These are phyloP conservation scores for Claviceps sp. DNA, from an alignment of 2,329 filamentous ascomycete species.

Conservation along the genomic window DNA sequence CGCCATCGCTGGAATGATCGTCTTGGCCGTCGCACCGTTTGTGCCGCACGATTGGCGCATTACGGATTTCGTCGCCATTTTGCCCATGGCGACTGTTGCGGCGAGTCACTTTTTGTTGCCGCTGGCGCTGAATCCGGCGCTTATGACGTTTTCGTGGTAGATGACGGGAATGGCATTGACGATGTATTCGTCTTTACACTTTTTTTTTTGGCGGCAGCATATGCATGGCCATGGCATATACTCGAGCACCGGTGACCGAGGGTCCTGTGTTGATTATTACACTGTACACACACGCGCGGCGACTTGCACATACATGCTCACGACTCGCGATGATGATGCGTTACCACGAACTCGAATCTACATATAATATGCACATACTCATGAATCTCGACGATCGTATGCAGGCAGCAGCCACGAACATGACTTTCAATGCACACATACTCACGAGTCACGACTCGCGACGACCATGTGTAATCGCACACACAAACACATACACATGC, in stretches of 20 bases:
- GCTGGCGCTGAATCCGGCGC: constrained; percentile 60
- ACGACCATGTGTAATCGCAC: too few relatives aligned
- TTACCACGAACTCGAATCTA: too few relatives aligned
- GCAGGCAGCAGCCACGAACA: too few relatives aligned
- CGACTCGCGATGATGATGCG: too few relatives aligned
- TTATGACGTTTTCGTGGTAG: constrained; percentile 71
- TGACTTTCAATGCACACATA: too few relatives aligned
- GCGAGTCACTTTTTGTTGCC: constrained; percentile 58
- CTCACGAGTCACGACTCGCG: too few relatives aligned
- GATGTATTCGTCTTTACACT: neutral
- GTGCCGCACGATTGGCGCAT: constrained; percentile 54
- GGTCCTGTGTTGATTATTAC: too few relatives aligned
- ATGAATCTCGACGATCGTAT: neutral
- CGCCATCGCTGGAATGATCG: constrained; percentile 48
- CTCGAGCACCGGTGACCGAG: too few relatives aligned
- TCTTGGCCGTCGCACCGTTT: constrained; percentile 49
- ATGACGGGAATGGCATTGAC: neutral
- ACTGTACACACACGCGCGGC: too few relatives aligned
- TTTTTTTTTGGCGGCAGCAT: neutral
- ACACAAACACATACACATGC: too few relatives aligned
- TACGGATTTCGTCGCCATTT: constrained; percentile 59
- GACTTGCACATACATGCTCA: too few relatives aligned
- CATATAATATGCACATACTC: neutral
- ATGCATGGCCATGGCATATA: too few relatives aligned
- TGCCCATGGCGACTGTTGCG: constrained; percentile 61